Evolutionary conservation across 2,329 filamentous ascomycete species (phyloP).

Genomic region (Sclerotinia subarctica): DNA sequence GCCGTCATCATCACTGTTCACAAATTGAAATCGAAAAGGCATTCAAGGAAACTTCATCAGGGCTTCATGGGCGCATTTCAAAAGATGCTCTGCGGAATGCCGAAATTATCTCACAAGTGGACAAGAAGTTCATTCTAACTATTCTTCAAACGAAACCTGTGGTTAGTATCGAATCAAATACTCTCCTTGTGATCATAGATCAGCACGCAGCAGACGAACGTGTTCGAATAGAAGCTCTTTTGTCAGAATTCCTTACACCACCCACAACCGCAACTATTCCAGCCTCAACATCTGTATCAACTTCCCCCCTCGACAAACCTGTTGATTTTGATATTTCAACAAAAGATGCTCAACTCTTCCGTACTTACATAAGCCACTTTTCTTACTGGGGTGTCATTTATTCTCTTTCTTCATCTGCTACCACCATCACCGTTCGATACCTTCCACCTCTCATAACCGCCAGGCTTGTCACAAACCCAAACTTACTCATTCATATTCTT

Average conservation of each 20-base stretch:
- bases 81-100: constrained; percentile 59
- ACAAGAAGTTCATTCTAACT: constrained; percentile 82
- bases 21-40: constrained; percentile 35
- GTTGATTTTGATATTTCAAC: constrained; percentile 63
- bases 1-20: constrained; percentile 32
- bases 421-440: constrained; percentile 48
- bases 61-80: constrained; percentile 52
- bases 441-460: constrained; percentile 73
- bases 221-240: constrained; percentile 71
- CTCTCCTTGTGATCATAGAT: constrained; percentile 71
- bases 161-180: constrained; percentile 21
- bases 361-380: constrained; percentile 55
- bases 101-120: constrained; percentile 75
- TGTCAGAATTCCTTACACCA: constrained; percentile 52
- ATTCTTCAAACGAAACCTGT: constrained; percentile 40
- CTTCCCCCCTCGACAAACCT: constrained; percentile 48
- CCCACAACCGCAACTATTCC: constrained; percentile 3
- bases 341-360: constrained; percentile 60
- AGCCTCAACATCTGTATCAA: constrained; percentile 32
- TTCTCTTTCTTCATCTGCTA: constrained; percentile 17
- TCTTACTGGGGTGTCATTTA: constrained; percentile 68
- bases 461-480: constrained; percentile 69
- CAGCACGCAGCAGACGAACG: constrained; percentile 96
- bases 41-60: constrained; percentile 30
- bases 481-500: constrained; percentile 69